A percentile compares a stretch with the other conserved stretches of the same genome.
Conservation (phyloP, 2,329 filamentous ascomycete species). For the Penicillium sp. region DNA sequence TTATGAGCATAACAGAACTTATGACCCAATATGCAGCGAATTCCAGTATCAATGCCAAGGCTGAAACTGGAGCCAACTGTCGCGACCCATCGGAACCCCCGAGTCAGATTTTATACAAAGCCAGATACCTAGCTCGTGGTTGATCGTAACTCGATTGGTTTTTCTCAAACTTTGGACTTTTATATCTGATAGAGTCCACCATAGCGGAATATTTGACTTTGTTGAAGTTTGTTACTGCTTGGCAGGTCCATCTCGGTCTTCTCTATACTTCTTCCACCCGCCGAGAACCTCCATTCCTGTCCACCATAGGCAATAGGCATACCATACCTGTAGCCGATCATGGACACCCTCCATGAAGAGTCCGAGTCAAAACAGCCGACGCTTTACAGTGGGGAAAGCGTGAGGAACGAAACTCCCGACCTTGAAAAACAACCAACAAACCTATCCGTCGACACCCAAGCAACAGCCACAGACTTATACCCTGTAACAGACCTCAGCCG, state of each 20-base stretch:
- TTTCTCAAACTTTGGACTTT: not conserved
- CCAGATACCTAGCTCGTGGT: not conserved
- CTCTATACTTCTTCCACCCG: not conserved
- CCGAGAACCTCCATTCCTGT: not conserved
- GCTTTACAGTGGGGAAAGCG: not conserved
- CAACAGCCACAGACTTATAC: conserved; percentile 7
- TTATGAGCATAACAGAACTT: not conserved
- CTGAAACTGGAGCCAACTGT: not conserved
- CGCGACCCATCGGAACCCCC: too few species aligned
- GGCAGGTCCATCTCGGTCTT: not conserved
- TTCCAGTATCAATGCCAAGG: not conserved
- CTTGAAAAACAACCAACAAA: conserved; percentile 3
- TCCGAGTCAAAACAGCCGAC: not conserved
- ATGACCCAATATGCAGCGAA: not conserved
- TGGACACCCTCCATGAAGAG: conserved; percentile 1
- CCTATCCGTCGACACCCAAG: not conserved
- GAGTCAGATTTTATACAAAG: not conserved
- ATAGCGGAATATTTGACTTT: not conserved
- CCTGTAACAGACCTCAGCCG: conserved; percentile 51
- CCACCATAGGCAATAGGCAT: too few species aligned
- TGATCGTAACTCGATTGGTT: not conserved
- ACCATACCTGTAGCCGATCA: not conserved
- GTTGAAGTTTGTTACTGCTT: not conserved
- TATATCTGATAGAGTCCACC: not conserved
- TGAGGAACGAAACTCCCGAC: not conserved